Evolutionary conservation across 495 filamentous ascomycete genomes (phyloP), one percentile per base, ranked within the genome.

Genomic region (Recurvomyces mirabilis): DNA sequence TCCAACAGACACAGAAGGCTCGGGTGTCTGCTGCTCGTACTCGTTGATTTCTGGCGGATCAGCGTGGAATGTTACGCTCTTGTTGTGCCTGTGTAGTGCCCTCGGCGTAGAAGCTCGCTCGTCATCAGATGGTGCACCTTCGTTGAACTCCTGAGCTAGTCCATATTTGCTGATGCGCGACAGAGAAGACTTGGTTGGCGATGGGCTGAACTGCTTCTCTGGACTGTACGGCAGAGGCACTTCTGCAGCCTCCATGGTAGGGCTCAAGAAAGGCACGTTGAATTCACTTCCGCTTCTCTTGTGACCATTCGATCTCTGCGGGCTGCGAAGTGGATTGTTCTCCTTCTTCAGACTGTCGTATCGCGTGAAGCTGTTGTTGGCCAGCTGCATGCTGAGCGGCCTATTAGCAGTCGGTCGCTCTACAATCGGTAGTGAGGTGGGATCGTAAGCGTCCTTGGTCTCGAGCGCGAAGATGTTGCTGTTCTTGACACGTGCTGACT

Each of bases 11-110:
- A 54, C 41, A 4, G 93, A 95, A 13, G 85, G 74, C 60, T 94
- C 91, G 1, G 91, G 91, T 2, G 91, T 98, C 25, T 84, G 80
- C 84, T 94, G 88, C 64, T 95, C 91, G 57, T 96, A 98, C 59
- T 96, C 87, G 55, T 94, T 93, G 41, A 96, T 70, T 60, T 91
- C 82, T 22, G 91, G 93, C 18, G 91, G 89, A 0, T 86, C 91
- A 21, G 78, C 80, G 68, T 95, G 88, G 56, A 95, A 98, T 1
- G 86, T 96, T 21, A 98, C 91, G 52, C 87, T 94, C 65, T 98
- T 98, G 0, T 84, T 78, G 64, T 93, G 83, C 26, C 87, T 79
- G 58, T 82, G 79, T 3, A 84, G 70, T 15, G 60, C 71, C 49
- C 69, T 71, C 29, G 60, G 63, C 1, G 62, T 63, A 20, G 78